phyloP scores from a whole-genome alignment of 2,329 filamentous ascomycete genomes.

The Penicillium glabrum region DNA sequence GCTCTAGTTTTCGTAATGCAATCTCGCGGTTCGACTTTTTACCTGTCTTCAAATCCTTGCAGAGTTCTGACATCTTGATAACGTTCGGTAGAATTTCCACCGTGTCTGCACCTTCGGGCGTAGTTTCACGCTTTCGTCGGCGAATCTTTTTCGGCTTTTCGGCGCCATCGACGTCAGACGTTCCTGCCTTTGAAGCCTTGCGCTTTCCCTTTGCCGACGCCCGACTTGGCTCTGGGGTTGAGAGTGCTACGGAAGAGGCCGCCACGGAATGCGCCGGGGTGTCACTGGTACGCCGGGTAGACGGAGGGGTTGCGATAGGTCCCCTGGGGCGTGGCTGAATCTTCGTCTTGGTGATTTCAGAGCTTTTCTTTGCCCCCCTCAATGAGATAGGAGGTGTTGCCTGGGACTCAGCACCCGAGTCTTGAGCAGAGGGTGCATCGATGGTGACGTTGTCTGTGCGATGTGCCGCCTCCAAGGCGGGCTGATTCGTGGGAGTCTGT shows the following conservation, averaged over 20 bases:
- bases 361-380: slow-evolving; percentile 28
- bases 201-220: slow-evolving; percentile 24
- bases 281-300: slow-evolving; percentile 27
- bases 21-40: slow-evolving; percentile 58
- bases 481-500: slow-evolving; percentile 2
- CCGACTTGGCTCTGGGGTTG: slow-evolving; percentile 22
- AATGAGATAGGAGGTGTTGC: slow-evolving; percentile 8
- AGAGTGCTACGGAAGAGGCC: slow-evolving; percentile 18
- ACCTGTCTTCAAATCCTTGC: slow-evolving; percentile 54
- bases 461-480: background rate
- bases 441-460: slow-evolving; percentile 1
- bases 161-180: slow-evolving; percentile 21
- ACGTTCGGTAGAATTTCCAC: slow-evolving; percentile 54
- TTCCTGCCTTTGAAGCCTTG: slow-evolving; percentile 24
- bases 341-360: slow-evolving; percentile 11
- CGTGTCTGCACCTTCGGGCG: slow-evolving; percentile 49
- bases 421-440: slow-evolving; percentile 3
- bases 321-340: slow-evolving; percentile 8
- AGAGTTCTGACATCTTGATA: slow-evolving; percentile 60
- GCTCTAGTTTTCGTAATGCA: slow-evolving; percentile 58
- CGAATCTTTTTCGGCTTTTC: slow-evolving; percentile 27
- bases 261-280: slow-evolving; percentile 18
- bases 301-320: slow-evolving; percentile 18
- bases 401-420: background rate
- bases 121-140: slow-evolving; percentile 40